Conservation (phyloP, 2,329 filamentous ascomycete genomes). For the Curvularia eragrostidis region DNA sequence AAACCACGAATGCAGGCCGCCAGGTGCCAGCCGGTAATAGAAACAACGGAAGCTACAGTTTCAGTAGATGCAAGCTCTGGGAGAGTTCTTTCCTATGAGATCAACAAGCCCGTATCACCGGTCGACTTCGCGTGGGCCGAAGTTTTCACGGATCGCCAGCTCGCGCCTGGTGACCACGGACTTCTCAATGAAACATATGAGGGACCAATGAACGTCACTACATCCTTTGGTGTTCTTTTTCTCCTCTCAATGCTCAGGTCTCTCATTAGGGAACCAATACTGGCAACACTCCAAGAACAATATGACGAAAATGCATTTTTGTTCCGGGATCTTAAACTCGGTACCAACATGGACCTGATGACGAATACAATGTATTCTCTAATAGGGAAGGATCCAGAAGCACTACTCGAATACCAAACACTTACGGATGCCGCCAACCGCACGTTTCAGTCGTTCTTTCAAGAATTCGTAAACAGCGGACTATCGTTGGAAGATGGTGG, state of each 20-base stretch:
- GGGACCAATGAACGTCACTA: background rate
- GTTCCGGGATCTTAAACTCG: constrained; percentile 29
- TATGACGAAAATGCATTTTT: constrained; percentile 32
- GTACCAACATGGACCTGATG: constrained; percentile 44
- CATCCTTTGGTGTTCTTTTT: background rate
- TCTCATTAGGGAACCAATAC: constrained; percentile 11
- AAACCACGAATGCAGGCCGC: no score
- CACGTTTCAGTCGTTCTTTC: constrained; percentile 32
- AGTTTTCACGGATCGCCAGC: background rate
- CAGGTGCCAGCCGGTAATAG: no score
- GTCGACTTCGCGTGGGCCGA: background rate
- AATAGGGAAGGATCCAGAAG: constrained; percentile 25
- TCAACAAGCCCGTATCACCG: background rate
- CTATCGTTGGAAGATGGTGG: constrained; percentile 25
- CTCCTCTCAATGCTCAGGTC: background rate
- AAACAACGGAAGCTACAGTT: no score
- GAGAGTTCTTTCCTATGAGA: no score
- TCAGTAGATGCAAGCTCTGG: no score
- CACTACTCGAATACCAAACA: constrained; percentile 24
- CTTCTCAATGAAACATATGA: background rate
- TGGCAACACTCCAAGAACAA: constrained; percentile 14
- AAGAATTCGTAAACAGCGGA: constrained; percentile 23
- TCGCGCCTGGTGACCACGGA: background rate
- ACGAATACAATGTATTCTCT: constrained; percentile 38
- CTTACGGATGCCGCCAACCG: constrained; percentile 22